Evolutionary conservation across 306 rosid species (phyloP), one percentile per base, ranked within the genome.

Genomic region (Vicia sativa): DNA sequence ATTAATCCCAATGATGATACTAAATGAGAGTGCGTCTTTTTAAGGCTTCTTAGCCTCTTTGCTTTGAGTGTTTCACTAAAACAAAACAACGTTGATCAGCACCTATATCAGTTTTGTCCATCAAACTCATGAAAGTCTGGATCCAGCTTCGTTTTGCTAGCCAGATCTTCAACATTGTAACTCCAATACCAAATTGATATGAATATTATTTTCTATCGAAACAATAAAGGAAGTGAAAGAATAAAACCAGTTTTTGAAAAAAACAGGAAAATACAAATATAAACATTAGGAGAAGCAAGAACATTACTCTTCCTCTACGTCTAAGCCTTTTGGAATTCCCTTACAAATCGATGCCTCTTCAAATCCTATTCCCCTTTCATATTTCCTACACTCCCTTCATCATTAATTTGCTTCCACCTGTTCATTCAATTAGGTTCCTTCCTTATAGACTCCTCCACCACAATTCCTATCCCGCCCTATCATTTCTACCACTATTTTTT

Each of bases 381-480:
- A n/a, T 13, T 6, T 18, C 19, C 21, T 45, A 14, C 53, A 46
- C 53, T 15, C 53, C 52, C 10, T 46, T 46, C 54, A 7, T 9
- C 54, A 15, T 21, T 48, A 15, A 3, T 48, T 15, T 48, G 23
- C 54, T 48, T 23, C 4, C 26, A 48, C 26, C 54, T 16, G 26
- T 48, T 12, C 54, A 48, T 48, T 48, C 54, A 15, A 48, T 52
- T 52, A 50, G 57, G 57, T 52, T 21, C 9, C 61, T 13, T 25
- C 58, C 7, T 21, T 21, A 52, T 12, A 10, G 58, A 52, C 58
- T 21, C 31, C 14, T 10, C 58, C 34, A 8, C 2, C n/a, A 21
- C n/a, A 9, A 21, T 19, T 19, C 57, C 29, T 4, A 21, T 10
- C 29, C 7, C 0, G 0, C 58, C 7, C 8, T 52, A 11, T 52